phyloP scores from a whole-genome alignment of 805 yeast species.

The Sugiyamaella smithiae region DNA sequence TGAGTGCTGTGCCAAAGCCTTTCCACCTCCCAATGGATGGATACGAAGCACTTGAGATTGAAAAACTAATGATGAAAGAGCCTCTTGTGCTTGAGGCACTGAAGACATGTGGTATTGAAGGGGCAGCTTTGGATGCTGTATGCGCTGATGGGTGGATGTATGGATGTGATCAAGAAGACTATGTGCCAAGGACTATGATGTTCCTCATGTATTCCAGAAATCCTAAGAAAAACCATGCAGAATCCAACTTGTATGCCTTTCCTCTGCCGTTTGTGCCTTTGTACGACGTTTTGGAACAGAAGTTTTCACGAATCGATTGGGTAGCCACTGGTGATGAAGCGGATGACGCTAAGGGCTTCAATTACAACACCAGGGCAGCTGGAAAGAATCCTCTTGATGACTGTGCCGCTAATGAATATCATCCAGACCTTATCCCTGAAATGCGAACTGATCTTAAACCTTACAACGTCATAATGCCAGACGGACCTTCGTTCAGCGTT shows the following conservation, averaged over 20 bases:
- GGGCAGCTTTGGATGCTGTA: conserved; percentile 33
- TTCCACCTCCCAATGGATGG: conserved; percentile 70
- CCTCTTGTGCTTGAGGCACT: conserved; percentile 63
- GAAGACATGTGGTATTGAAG: conserved; percentile 52
- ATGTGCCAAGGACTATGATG: conserved; percentile 46
- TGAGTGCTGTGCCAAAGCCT: conserved; percentile 55
- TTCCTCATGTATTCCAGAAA: conserved; percentile 72
- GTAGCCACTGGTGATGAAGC: conserved; percentile 72
- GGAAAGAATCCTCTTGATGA: conserved; percentile 60
- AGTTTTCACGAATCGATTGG: conserved; percentile 70
- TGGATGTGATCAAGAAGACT: conserved; percentile 63
- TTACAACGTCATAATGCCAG: conserved; percentile 77
- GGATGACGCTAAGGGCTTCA: conserved; percentile 47
- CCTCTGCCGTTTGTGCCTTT: conserved; percentile 79
- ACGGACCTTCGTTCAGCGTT: conserved; percentile 68
- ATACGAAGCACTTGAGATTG: conserved; percentile 57
- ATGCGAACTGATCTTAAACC: conserved; percentile 62
- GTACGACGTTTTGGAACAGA: conserved; percentile 57
- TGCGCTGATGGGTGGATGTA: conserved; percentile 83
- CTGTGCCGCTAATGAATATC: conserved; percentile 61
- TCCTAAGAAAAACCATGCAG: conserved; percentile 47
- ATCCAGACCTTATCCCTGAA: conserved; percentile 28
- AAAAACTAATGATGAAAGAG: conserved; percentile 47
- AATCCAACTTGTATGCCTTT: conserved; percentile 46
- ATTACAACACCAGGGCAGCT: conserved; percentile 50